phyloP scores from a whole-genome alignment of 1,284 basidiomycete species.

The Ganoderma leucocontextum region DNA sequence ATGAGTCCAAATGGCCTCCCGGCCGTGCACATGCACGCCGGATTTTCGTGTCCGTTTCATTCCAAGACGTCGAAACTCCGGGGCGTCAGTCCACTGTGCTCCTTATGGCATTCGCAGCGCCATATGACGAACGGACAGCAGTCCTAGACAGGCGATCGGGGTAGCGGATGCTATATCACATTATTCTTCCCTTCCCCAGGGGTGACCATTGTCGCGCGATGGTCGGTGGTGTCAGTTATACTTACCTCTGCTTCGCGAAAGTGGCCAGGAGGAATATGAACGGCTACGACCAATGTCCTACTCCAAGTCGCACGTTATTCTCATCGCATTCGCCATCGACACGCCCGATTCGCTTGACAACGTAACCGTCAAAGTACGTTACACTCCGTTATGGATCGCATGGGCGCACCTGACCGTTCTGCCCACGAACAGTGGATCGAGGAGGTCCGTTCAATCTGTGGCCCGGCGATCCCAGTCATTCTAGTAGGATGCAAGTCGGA shows the following conservation, averaged over 20 bases:
- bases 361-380: slow-evolving; percentile 85
- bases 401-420: not conserved
- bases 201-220: slow-evolving; percentile 5
- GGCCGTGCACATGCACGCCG: not conserved
- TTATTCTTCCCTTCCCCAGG: too few relatives aligned
- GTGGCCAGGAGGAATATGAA: slow-evolving; percentile 43
- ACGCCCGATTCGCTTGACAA: slow-evolving; percentile 97
- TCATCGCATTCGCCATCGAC: slow-evolving; percentile 97
- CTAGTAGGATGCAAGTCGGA: slow-evolving; percentile 91
- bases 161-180: too few relatives aligned
- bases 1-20: not conserved
- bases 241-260: slow-evolving; percentile 22
- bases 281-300: slow-evolving; percentile 95
- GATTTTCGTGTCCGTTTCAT: not conserved
- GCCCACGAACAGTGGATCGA: slow-evolving; percentile 85
- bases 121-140: not conserved
- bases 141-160: too few relatives aligned
- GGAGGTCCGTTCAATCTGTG: slow-evolving; percentile 93
- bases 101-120: not conserved
- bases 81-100: not conserved
- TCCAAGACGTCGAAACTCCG: not conserved
- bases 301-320: slow-evolving; percentile 97
- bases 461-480: slow-evolving; percentile 81
- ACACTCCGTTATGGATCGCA: too few relatives aligned
- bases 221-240: slow-evolving; percentile 10